phyloP scores from a whole-genome alignment of 108 stramenopile species.

The Schizochytrium sp. region DNA sequence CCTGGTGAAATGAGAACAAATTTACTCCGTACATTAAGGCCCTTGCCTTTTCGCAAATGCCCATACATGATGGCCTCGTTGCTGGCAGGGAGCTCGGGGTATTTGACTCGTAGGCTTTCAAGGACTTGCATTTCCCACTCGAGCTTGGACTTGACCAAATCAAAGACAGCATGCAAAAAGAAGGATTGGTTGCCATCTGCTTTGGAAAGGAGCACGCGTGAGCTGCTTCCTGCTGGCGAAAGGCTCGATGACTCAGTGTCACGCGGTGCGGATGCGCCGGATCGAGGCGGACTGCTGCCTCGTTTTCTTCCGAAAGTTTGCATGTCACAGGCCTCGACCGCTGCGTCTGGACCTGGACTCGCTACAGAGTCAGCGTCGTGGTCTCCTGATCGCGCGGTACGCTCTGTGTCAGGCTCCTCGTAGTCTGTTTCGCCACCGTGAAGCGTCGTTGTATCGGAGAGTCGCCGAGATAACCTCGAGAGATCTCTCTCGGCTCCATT shows the following conservation, averaged over 20 bases:
- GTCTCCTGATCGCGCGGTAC: too few relatives aligned
- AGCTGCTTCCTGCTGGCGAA: neutral
- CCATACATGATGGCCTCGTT: conserved; percentile 14
- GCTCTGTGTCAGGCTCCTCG: too few relatives aligned
- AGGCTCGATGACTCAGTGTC: neutral
- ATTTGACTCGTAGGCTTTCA: neutral
- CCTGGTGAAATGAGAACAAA: neutral
- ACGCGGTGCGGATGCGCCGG: neutral
- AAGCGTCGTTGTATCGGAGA: too few relatives aligned
- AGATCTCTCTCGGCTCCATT: neutral
- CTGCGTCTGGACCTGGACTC: too few relatives aligned
- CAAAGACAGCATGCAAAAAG: neutral
- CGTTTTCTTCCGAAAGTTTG: neutral
- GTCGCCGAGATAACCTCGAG: too few relatives aligned
- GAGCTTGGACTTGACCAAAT: conserved; percentile 5
- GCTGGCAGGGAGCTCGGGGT: conserved; percentile 10
- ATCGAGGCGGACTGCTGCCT: neutral
- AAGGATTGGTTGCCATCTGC: conserved; percentile 4
- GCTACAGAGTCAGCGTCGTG: too few relatives aligned
- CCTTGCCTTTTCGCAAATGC: neutral
- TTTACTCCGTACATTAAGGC: neutral
- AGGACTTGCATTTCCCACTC: neutral
- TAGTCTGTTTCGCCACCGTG: too few relatives aligned
- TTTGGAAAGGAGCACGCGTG: neutral
- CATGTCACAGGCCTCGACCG: too few relatives aligned